Evolutionary conservation across 352 stramenopile species (phyloP).

Genomic region (Globisporangium carolinianum): DNA sequence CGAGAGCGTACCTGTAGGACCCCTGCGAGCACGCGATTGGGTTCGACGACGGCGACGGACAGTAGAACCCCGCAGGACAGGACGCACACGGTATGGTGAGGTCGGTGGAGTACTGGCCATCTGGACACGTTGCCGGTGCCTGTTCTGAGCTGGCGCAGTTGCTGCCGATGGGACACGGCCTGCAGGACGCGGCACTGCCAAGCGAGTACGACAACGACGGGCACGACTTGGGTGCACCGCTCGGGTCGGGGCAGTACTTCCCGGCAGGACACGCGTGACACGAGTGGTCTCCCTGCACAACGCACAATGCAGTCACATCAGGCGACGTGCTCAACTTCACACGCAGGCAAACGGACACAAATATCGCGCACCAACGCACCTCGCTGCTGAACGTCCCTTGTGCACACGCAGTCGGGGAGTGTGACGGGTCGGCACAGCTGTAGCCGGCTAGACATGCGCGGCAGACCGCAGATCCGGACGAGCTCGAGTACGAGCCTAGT

Average conservation of each 20-base stretch:
- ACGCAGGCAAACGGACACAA: too few relatives aligned
- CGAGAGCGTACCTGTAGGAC: conserved; percentile 23
- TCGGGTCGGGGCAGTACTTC: conserved; percentile 25
- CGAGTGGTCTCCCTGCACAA: conserved; percentile 20
- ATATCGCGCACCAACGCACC: conserved; percentile 10
- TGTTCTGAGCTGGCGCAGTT: conserved; percentile 28
- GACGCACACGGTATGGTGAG: conserved; percentile 16
- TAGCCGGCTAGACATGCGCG: conserved; percentile 42
- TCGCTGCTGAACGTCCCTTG: conserved; percentile 40
- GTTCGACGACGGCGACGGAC: conserved; percentile 17
- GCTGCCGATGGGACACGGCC: conserved; percentile 33
- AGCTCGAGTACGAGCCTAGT: conserved; percentile 2
- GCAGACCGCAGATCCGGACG: conserved; percentile 15
- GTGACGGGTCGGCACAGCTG: conserved; percentile 36
- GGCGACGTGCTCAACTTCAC: too few relatives aligned
- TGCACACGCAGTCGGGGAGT: conserved; percentile 28
- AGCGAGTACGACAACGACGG: conserved; percentile 37
- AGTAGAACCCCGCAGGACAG: conserved; percentile 31
- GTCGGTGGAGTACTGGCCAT: conserved; percentile 21
- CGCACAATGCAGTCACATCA: not conserved
- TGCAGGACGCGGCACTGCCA: conserved; percentile 26
- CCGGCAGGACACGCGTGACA: conserved; percentile 34
- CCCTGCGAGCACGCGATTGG: conserved; percentile 27
- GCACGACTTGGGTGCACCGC: conserved; percentile 14
- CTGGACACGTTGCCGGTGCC: conserved; percentile 17